Base-by-base conservation (phyloP, 176 grass and related monocot genomes). In the Musa itinerans region DNA sequence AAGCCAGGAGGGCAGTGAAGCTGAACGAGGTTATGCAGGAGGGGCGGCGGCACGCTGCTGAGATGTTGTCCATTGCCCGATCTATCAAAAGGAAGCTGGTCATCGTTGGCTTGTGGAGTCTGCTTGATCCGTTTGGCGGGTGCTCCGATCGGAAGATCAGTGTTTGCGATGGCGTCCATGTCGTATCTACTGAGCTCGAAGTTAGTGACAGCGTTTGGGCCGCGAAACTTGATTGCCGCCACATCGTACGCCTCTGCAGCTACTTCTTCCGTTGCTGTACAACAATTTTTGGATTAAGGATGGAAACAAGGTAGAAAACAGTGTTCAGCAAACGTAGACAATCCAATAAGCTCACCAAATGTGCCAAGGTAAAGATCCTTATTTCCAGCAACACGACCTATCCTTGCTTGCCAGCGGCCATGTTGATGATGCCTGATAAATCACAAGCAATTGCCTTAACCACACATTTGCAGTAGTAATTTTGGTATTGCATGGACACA, bases 361-460 rank as follows among this genome's bases (percentile, higher is more conserved):
- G 95, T 98, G 16, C 95, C 95, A 3, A 98, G 90, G 65, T 98
- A 98, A 73, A 98, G 86, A 79, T 98, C 95, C 78, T 98, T 98
- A 68, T 98, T 98, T 34, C 95, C 95, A 25, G 95, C 90, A 73
- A 93, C 95, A 74, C 90, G 90, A 53, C 95, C 95, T 34, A 98
- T 98, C 70, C 95, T 89, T 87, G 95, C 95, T 75, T 98, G 95
- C 95, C 95, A 98, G 21, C 90, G 82, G 29, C 95, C 95, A 78
- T 98, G 84, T 83, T 91, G 95, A 72, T 98, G 95, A 61, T 98
- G 95, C 82, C 95, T 97, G 78, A 23, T 17, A 81, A 63, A 70
- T 71, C 21, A 81, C 50, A 74, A 10, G 16, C 34, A 43, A 43
- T 43, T 43, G 34, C 34, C 34, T 43, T 43, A 43, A 43, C 6